Evolutionary conservation across 2,329 filamentous ascomycete genomes (phyloP).

Genomic region (Ophiocordyceps camponoti-rufipedis): DNA sequence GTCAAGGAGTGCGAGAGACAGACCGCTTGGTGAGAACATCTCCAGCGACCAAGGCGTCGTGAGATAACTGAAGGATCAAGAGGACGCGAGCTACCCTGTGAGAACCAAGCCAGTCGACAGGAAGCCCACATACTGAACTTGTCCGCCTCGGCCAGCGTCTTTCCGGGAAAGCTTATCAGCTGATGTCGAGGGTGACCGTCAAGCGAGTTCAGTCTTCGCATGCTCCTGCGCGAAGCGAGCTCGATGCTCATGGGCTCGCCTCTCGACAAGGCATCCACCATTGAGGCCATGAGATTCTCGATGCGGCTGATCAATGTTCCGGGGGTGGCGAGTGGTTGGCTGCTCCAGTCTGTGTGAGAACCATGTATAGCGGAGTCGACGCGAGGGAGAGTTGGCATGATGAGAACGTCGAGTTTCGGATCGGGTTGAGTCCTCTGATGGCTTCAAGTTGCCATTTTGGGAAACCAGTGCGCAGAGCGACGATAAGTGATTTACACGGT

Average conservation of each 20-base stretch:
- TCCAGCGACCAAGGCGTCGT: slow-evolving; percentile 37
- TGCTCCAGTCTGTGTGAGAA: background rate
- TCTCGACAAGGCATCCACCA: slow-evolving; percentile 10
- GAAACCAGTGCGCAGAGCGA: background rate
- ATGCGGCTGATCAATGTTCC: slow-evolving; percentile 15
- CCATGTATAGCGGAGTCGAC: background rate
- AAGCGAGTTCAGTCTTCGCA: background rate
- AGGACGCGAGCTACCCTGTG: slow-evolving; percentile 30
- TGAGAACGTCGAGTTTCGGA: background rate
- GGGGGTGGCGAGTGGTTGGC: slow-evolving; percentile 1
- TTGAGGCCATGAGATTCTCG: slow-evolving; percentile 14
- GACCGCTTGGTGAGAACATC: slow-evolving; percentile 44
- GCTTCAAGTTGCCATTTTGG: background rate
- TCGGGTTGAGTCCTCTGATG: background rate
- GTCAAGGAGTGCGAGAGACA: background rate
- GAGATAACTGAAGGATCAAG: slow-evolving; percentile 38
- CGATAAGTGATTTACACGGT: background rate
- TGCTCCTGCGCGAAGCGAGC: slow-evolving; percentile 8
- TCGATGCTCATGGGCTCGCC: slow-evolving; percentile 10
- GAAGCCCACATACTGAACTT: slow-evolving; percentile 28
- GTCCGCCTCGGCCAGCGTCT: slow-evolving; percentile 24
- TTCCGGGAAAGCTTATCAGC: slow-evolving; percentile 26
- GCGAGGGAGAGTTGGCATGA: background rate
- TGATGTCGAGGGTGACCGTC: slow-evolving; percentile 3
- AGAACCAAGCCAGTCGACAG: background rate